Evolutionary conservation across 2,329 filamentous ascomycete genomes (phyloP), one percentile per base, ranked within the genome.

Genomic region (Eutypella sp.): DNA sequence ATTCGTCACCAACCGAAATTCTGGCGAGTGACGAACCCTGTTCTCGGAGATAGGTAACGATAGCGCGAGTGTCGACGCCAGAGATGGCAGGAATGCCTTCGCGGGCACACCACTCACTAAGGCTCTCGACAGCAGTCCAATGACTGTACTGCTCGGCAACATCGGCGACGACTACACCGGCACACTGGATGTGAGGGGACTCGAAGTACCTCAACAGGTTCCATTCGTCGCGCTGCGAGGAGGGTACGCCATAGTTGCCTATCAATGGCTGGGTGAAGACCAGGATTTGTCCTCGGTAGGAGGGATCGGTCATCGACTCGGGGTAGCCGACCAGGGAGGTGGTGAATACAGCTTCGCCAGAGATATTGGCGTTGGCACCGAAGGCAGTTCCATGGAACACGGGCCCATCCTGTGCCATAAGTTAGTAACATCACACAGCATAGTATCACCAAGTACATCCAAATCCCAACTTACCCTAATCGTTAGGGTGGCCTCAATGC

Each of bases 221-320:
- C 69, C 83, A 88, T 68, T 91, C 75, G 68, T 99, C 93, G 54
- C 89, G 85, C 61, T 84, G 79, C 53, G 78, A 82, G 25, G 90
- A 95, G 15, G 93, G 93, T 16, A 99, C 92, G 59, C 93, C 93
- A 67, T 99, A 99, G 79, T 99, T 99, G 65, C 93, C 93, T 63
- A 99, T 96, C 57, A 99, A 75, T 29, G 93, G 93, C 68, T 96
- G 91, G 56, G 93, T 99, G 77, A 97, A 96, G 70, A 97, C 92
- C 59, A 99, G 78, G 57, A 99, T 97, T 75, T 99, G 93, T 57
- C 93, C 87, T 56, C 87, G 85, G 73, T 92, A 92, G 18, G 87
- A 92, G 44, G 87, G 87, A 61, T 92, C 87, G 61, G 87, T 91
- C 78, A 92, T 84, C 40, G 87, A 96, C 76, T 99, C 93, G 57